Evolutionary conservation across 2,329 filamentous ascomycete genomes (phyloP), one percentile per base, ranked within the genome.

Genomic region (Neonectria ditissima): DNA sequence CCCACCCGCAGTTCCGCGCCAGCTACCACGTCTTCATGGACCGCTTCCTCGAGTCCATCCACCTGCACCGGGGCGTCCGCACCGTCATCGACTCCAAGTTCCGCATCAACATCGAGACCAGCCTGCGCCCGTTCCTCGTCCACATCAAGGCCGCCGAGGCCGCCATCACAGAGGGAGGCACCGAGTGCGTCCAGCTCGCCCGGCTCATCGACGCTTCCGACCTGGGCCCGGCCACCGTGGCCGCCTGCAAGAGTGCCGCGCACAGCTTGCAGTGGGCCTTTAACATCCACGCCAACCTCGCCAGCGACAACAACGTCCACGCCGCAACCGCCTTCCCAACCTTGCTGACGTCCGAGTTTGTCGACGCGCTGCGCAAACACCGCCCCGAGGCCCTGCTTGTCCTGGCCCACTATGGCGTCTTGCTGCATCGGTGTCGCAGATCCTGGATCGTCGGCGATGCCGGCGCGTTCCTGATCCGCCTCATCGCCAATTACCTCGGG

Each of bases 401-500:
- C 4, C 70, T 87, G 20, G 83, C 82, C 5, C 79, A 86, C 67
- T 85, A 84, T 62, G 83, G 82, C 10, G 77, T 84, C 2, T 66
- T 86, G 39, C 72, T 86, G 22, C 80, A 84, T 61, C 75, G 75
- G n/a, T 79, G 76, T 43, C 73, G 78, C 5, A 59, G 69, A 4
- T 71, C 74, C 39, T 84, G 82, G 82, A 71, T 81, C 24, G 75
- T 82, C 65, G 77, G 72, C 2, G 71, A 73, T 47, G 74, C 73
- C 1, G 78, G 78, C 2, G 70, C 71, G 0, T 72, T 71, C 39
- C 50, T 80, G 45, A 68, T 80, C 20, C 67, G 70, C 1, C 70
- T 75, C 1, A 73, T 80, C 13, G 69, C 76, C 6, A 62, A 67
- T 6, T 70, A 78, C 44, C 62, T 80, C 1, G 77, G 78, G 1